phyloP scores from a whole-genome alignment of 768 basidiomycete species.

The Pulveroboletus ravenelii region DNA sequence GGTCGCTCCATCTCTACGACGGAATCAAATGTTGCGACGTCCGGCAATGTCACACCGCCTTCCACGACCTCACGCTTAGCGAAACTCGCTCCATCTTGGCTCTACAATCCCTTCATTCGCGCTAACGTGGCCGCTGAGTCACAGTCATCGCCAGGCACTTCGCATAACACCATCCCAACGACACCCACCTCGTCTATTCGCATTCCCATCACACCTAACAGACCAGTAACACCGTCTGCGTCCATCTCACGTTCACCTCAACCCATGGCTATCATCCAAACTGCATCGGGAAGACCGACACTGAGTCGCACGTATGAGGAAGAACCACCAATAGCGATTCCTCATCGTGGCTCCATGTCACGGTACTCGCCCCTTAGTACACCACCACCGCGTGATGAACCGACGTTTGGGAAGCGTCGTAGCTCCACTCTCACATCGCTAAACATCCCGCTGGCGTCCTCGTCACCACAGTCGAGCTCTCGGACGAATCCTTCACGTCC shows the following conservation, averaged over 20 bases:
- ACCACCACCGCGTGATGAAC: constrained; percentile 69
- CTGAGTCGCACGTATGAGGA: constrained; percentile 56
- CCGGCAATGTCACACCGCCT: constrained; percentile 17
- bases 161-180: constrained; percentile 32
- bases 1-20: constrained; percentile 48
- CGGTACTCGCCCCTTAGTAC: constrained; percentile 64
- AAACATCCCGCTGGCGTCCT: constrained; percentile 43
- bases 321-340: constrained; percentile 38
- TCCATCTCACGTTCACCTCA: constrained; percentile 36
- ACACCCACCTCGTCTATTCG: constrained; percentile 25
- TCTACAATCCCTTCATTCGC: constrained; percentile 66
- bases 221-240: constrained; percentile 28
- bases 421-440: constrained; percentile 38
- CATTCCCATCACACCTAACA: constrained; percentile 28
- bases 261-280: constrained; percentile 38
- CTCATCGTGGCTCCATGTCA: constrained; percentile 45
- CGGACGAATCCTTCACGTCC: constrained; percentile 69
- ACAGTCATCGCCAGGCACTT: constrained; percentile 42
- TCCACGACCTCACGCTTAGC: constrained; percentile 39
- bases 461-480: constrained; percentile 35
- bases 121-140: constrained; percentile 54
- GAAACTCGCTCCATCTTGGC: constrained; percentile 71
- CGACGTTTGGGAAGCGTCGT: constrained; percentile 48
- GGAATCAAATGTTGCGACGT: constrained; percentile 18
- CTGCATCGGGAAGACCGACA: constrained; percentile 40